A percentile compares a stretch with the other conserved stretches of the same genome.
Conservation (phyloP, 2,329 filamentous ascomycete genomes). For the Fonsecaea erecta region DNA sequence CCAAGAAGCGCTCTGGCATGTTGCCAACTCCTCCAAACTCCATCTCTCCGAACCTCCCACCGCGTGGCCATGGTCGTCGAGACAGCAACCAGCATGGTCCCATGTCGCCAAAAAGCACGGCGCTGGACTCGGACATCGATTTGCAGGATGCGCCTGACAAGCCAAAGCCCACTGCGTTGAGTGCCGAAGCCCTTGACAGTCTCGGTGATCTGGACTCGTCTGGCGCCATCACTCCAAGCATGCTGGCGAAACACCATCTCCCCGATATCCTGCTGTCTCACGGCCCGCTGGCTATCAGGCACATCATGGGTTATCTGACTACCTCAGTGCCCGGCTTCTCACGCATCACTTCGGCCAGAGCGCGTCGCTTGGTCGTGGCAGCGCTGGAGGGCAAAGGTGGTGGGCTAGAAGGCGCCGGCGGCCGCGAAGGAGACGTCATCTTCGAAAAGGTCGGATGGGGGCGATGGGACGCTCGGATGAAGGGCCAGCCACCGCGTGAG, state of each 20-base stretch:
- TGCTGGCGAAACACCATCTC: constrained; percentile 88
- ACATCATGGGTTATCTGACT: constrained; percentile 93
- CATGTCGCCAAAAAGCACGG: constrained; percentile 50
- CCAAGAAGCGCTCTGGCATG: constrained; percentile 42
- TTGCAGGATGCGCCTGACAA: constrained; percentile 70
- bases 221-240: constrained; percentile 79
- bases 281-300: constrained; percentile 88
- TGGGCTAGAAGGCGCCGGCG: constrained; percentile 59
- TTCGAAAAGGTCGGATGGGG: constrained; percentile 99
- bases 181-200: constrained; percentile 55
- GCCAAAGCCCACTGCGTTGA: constrained; percentile 45
- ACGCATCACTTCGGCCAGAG: constrained; percentile 81
- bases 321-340: constrained; percentile 91
- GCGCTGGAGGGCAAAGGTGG: constrained; percentile 80
- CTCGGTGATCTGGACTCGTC: constrained; percentile 68
- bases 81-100: constrained; percentile 56
- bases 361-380: constrained; percentile 86
- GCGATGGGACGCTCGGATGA: constrained; percentile 83
- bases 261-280: constrained; percentile 88
- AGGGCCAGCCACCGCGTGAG: constrained; percentile 60
- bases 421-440: constrained; percentile 60
- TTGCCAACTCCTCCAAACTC: constrained; percentile 94
- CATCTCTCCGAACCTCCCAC: constrained; percentile 84
- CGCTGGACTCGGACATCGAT: constrained; percentile 84
- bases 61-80: constrained; percentile 78